These are phyloP conservation scores for Boletus mariae DNA, from an alignment of 1,284 basidiomycete species.

Conservation along the genomic window DNA sequence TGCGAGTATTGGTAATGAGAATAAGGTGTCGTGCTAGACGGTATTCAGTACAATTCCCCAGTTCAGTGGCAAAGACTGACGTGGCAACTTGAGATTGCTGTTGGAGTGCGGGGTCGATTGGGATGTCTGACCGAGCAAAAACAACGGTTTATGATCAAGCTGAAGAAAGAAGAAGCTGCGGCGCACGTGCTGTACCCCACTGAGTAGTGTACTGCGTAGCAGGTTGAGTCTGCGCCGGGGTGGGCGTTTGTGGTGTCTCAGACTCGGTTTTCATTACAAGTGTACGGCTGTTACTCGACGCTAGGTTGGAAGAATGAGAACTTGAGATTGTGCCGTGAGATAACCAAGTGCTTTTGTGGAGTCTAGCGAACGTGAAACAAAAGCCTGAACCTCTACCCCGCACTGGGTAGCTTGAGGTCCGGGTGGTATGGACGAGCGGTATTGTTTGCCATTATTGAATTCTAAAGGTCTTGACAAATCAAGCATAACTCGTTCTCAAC, in stretches of 20 bases:
- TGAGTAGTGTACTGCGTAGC: conserved; percentile 34
- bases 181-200: conserved; percentile 43
- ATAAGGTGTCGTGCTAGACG: conserved; percentile 38
- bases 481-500: neutral
- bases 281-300: too few species aligned
- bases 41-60: conserved; percentile 1
- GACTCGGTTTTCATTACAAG: conserved; percentile 32
- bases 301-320: neutral
- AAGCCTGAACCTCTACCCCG: neutral
- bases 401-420: neutral
- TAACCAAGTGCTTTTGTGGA: neutral
- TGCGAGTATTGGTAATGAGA: conserved; percentile 46
- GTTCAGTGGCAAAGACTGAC: conserved; percentile 28
- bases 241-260: conserved; percentile 34
- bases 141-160: neutral
- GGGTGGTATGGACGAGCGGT: conserved; percentile 4
- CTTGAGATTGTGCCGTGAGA: neutral
- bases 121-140: conserved; percentile 45
- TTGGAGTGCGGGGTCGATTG: conserved; percentile 67
- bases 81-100: conserved; percentile 52
- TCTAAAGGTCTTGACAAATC: conserved; percentile 6
- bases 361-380: neutral
- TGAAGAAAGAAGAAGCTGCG: conserved; percentile 2
- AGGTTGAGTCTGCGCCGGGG: conserved; percentile 27
- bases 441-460: conserved; percentile 22